Evolutionary conservation across 768 basidiomycete species (phyloP), one percentile per base, ranked within the genome.

Genomic region (Mrakia blollopis): DNA sequence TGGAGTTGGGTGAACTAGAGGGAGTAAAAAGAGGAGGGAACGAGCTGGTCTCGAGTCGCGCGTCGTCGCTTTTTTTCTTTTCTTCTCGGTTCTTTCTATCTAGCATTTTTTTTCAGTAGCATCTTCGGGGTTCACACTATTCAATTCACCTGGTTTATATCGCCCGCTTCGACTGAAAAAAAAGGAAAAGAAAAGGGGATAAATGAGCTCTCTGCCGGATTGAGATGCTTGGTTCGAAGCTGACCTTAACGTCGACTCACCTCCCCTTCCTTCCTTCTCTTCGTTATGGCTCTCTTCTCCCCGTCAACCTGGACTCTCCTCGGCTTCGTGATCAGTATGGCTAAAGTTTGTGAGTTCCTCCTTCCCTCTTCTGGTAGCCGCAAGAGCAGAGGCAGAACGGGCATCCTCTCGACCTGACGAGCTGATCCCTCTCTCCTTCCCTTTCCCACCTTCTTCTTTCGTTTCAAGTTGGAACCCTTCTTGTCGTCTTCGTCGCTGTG

Each of bases 1-100:
- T 80, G 80, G 80, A 68, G 72, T 57, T 80, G 79, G 79, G 73
- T 79, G 65, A 23, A 39, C 37, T 68, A 39, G 23, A 30, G 16
- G 28, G 30, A 28, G 62, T 8, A n/a, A n/a, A n/a, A n/a, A 35
- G 62, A 21, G 41, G 65, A 37, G 65, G 39, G 21, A 37, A 14
- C n/a, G 35, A 37, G 67, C 67, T 47, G 37, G 67, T 39, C 67
- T 39, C 63, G n/a, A n/a, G n/a, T n/a, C 62, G 9, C 9, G 3
- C 47, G 9, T n/a, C 28, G 23, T n/a, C 69, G 25, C 35, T 23
- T 68, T 41, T 69, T 18, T 1, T 47, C 16, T 23, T 6, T 16
- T 7, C 21, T 28, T 4, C 28, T 25, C 41, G 16, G 7, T 69
- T 21, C 3, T 14, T 28, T 69, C 25, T 69, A 28, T n/a, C 62